A percentile compares a stretch with the other conserved stretches of the same genome.
Conservation (phyloP, 148 eudicot species). For the Chenopodium album region DNA sequence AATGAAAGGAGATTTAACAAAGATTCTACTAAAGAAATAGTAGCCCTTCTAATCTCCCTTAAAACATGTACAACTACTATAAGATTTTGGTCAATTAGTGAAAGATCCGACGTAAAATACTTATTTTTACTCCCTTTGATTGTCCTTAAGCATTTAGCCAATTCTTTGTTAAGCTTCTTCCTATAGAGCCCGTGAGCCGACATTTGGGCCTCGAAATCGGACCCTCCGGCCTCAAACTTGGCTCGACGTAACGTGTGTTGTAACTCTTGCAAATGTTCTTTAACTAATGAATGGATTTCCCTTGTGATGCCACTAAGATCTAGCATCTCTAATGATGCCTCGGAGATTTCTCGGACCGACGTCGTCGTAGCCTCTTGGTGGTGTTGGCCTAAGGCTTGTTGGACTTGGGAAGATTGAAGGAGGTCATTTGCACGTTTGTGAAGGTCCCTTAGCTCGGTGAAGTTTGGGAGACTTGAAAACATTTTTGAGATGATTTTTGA, state of each 20-base stretch:
- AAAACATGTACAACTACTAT: slow-evolving; percentile 55
- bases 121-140: slow-evolving; percentile 42
- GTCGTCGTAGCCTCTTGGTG: slow-evolving; percentile 32
- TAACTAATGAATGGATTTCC: slow-evolving; percentile 45
- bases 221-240: slow-evolving; percentile 9
- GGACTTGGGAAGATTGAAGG: slow-evolving; percentile 42
- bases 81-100: slow-evolving; percentile 40
- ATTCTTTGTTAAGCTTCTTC: slow-evolving; percentile 57
- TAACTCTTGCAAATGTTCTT: slow-evolving; percentile 52
- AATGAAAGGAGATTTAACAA: slow-evolving; percentile 46
- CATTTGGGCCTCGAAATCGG: slow-evolving; percentile 31
- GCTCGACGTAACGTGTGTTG: slow-evolving; percentile 42
- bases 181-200: slow-evolving; percentile 34
- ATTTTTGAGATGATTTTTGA: background rate
- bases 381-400: slow-evolving; percentile 34
- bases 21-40: slow-evolving; percentile 45
- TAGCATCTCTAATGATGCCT: slow-evolving; percentile 46
- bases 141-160: slow-evolving; percentile 42
- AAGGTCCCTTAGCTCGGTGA: slow-evolving; percentile 49
- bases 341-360: slow-evolving; percentile 41
- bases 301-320: slow-evolving; percentile 51
- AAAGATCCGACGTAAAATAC: slow-evolving; percentile 21
- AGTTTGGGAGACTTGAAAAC: slow-evolving; percentile 27
- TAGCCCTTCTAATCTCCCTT: slow-evolving; percentile 53
- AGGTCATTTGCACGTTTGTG: slow-evolving; percentile 62